phyloP scores from a whole-genome alignment of 768 basidiomycete genomes.

The Melanogaster broomeanus region DNA sequence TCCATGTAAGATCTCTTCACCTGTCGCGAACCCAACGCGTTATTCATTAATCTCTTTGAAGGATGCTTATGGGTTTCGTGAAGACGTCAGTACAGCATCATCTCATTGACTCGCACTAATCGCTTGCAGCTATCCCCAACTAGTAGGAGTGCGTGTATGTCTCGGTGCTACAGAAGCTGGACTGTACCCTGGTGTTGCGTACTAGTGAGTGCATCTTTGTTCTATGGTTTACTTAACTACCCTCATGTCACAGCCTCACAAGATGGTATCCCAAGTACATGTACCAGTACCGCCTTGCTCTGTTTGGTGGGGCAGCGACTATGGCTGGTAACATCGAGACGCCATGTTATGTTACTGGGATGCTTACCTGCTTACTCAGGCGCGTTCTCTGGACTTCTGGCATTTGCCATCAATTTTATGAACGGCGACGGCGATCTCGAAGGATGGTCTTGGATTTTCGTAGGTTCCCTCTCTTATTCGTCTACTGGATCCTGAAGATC shows the following conservation, averaged over 20 bases:
- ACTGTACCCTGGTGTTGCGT: slow-evolving; percentile 59
- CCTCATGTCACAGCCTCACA: slow-evolving; percentile 43
- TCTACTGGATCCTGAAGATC: background rate
- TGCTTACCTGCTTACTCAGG: slow-evolving; percentile 17
- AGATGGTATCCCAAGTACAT: slow-evolving; percentile 69
- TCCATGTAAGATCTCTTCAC: slow-evolving; percentile 46
- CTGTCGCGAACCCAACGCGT: too few relatives aligned
- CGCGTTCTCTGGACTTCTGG: slow-evolving; percentile 61
- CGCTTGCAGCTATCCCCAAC: slow-evolving; percentile 55
- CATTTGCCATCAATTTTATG: slow-evolving; percentile 58
- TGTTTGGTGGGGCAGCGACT: slow-evolving; percentile 69
- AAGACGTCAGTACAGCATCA: slow-evolving; percentile 45
- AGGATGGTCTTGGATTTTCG: slow-evolving; percentile 74
- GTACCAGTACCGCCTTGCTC: slow-evolving; percentile 58
- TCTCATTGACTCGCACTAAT: background rate
- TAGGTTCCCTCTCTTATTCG: slow-evolving; percentile 25
- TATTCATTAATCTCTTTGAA: slow-evolving; percentile 16
- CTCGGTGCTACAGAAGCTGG: too few relatives aligned
- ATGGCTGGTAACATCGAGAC: slow-evolving; percentile 42
- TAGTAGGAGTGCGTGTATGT: slow-evolving; percentile 59
- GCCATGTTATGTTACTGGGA: background rate
- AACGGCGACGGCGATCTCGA: slow-evolving; percentile 42
- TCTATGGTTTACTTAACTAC: background rate
- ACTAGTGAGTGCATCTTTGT: slow-evolving; percentile 51
- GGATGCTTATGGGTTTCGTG: slow-evolving; percentile 68